These are phyloP conservation scores for Starmerella riodocensis DNA, from an alignment of 805 yeast species.

Conservation along the genomic window DNA sequence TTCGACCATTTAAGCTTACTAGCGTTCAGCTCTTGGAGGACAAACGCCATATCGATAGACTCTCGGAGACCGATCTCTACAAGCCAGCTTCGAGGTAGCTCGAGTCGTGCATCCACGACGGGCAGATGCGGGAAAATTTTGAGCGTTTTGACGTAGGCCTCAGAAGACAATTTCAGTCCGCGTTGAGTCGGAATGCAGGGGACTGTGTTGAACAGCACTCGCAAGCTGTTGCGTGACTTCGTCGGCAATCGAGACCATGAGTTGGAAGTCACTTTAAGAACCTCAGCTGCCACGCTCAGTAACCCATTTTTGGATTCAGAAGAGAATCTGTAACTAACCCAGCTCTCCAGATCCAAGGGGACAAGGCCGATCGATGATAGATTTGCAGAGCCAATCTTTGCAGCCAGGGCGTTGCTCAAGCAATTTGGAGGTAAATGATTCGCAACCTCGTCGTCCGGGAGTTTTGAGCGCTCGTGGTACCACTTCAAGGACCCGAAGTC, in stretches of 20 bases:
- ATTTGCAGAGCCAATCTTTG: not conserved
- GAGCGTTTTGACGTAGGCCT: constrained; percentile 26
- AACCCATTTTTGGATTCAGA: not conserved
- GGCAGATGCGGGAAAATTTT: constrained; percentile 30
- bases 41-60: constrained; percentile 30
- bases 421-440: constrained; percentile 26
- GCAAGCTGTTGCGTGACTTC: constrained; percentile 8
- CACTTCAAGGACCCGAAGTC: constrained; percentile 19
- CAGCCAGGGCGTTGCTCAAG: constrained; percentile 21
- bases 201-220: constrained; percentile 11
- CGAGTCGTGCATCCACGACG: constrained; percentile 20
- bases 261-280: constrained; percentile 21
- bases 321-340: constrained; percentile 6
- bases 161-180: constrained; percentile 28
- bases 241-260: constrained; percentile 21
- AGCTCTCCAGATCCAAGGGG: constrained; percentile 2
- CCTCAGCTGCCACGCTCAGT: constrained; percentile 1
- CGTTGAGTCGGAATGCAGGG: constrained; percentile 29
- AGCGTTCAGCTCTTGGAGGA: constrained; percentile 25
- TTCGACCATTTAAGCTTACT: constrained; percentile 26
- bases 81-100: constrained; percentile 21
- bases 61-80: constrained; percentile 27
- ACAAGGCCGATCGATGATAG: constrained; percentile 7
- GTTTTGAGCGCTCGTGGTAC: constrained; percentile 21
- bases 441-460: constrained; percentile 20